phyloP scores from a whole-genome alignment of 345 rosid species.

The Brassica napus region Da-Ae NC_063441.1:20939001-20939500 shows the following conservation, averaged over 20 bases:
- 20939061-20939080: not conserved
- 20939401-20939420: not conserved
- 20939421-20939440: not conserved
- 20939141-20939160: not conserved
- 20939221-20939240: not conserved
- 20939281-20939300: not conserved
- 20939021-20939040: not conserved
- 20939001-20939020: not conserved
- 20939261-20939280: not conserved
- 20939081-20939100: not conserved
- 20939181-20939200: not conserved
- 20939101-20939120: not conserved
- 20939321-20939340: not conserved
- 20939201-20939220: not conserved
- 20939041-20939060: not conserved
- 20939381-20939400: not conserved
- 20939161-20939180: not conserved
- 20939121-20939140: not conserved
- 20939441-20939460: not conserved
- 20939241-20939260: not conserved
- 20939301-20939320: not conserved
- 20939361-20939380: slow-evolving; percentile 1
- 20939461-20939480: not conserved
- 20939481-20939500: not conserved
- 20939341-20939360: not conserved